Evolutionary conservation across 331 rosid species (phyloP), one percentile per base, ranked within the genome.

Genomic region (Arachis monticola): DNA sequence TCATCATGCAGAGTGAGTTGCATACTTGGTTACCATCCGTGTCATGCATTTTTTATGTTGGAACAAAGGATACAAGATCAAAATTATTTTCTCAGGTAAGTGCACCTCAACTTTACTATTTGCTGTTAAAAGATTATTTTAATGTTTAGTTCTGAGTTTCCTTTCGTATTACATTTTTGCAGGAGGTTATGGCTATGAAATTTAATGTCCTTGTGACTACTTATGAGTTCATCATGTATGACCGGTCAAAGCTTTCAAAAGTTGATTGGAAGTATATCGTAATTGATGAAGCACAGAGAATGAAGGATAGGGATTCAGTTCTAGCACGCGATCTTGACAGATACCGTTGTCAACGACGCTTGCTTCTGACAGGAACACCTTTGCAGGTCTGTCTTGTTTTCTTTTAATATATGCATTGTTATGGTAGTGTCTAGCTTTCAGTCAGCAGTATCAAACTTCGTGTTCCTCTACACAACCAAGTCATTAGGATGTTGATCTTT

Each of bases 131-230:
- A 8, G 67, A 58, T 79, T 72, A 74, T 65, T 75, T 67, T 17
- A 42, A 59, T 42, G 38, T 76, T 56, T 72, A 42, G 57, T 51
- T 53, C 70, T 55, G 80, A 76, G 62, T 40, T 47, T 80, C 51
- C 10, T 60, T 70, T 5, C 62, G 60, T 35, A 31, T 66, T 78
- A 48, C 65, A 56, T 76, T 51, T 76, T 56, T 84, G 48, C 76
- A 95, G 97, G 97, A 86, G 82, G 92, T 95, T 81, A 75, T 84
- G 81, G 99, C 99, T 31, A 68, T 95, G 99, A 95, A 95, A 76
- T 95, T 95, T 77, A 95, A 95, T 85, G 96, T 95, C 81, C 97
- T 94, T 63, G 99, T 94, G 88, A 94, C 99, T 45, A 94, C 99
- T 71, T 94, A 94, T 72, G 99, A 94, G 91, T 94, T 94, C 84